Percentiles rank a stretch among this genome's conserved stretches.
phyloP scores from a whole-genome alignment of 768 basidiomycete species.

The Gymnopilus dilepis region DNA sequence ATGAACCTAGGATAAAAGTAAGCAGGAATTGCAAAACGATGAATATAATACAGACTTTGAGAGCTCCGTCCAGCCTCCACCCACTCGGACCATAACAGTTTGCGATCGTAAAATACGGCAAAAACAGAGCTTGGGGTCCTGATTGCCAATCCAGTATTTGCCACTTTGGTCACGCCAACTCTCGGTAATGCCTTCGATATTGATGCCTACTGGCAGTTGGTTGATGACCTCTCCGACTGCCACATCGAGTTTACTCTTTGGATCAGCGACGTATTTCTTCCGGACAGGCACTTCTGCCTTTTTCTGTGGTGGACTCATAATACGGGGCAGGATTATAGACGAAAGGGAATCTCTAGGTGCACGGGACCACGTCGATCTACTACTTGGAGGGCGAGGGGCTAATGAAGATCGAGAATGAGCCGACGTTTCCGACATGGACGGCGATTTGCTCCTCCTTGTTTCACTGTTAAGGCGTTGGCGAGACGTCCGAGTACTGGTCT shows the following conservation, averaged over 20 bases:
- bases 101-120: conserved; percentile 90
- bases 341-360: conserved; percentile 70
- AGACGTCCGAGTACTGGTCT: conserved; percentile 35
- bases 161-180: conserved; percentile 94
- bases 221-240: conserved; percentile 94
- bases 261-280: conserved; percentile 84
- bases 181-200: conserved; percentile 78
- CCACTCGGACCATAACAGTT: conserved; percentile 96
- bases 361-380: conserved; percentile 69
- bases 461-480: conserved; percentile 49
- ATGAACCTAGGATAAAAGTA: conserved; percentile 66
- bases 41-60: conserved; percentile 70
- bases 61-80: conserved; percentile 92
- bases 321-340: conserved; percentile 39
- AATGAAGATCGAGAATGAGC: conserved; percentile 50
- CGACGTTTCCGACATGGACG: conserved; percentile 66
- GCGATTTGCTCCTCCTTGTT: conserved; percentile 54
- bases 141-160: conserved; percentile 95
- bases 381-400: conserved; percentile 45
- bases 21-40: neutral
- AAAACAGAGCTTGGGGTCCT: conserved; percentile 89
- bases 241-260: conserved; percentile 90
- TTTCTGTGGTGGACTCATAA: conserved; percentile 50
- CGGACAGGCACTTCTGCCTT: conserved; percentile 45
- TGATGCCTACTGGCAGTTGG: conserved; percentile 83